Evolutionary conservation across 192 early-diverging fungal genomes (phyloP), one percentile per base, ranked within the genome.

Genomic region (Linnemannia hyalina): DNA sequence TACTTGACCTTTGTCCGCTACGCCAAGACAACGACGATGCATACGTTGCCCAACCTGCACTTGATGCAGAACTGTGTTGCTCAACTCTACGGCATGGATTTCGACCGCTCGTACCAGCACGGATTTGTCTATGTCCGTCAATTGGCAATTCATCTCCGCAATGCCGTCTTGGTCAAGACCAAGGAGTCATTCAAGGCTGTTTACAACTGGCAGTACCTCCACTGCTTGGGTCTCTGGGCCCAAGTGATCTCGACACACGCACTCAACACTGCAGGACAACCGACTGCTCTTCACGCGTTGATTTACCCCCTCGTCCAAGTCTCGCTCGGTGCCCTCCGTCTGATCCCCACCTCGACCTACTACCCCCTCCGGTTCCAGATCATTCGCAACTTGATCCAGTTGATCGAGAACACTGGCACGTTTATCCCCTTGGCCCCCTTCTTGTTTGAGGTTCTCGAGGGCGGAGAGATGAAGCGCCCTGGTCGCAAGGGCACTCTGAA

Each of bases 161-260:
- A 93, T 76, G 96, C 97, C 23, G 96, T 98, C 88, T 91, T 94
- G 78, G 91, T 93, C 35, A 95, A 95, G 65, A 96, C 94, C 49
- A 96, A 92, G 92, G 95, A 98, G 81, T 94, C 94, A 6, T 97
- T 94, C 93, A 96, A 95, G 73, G 83, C 93, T 11, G 96, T 99
- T 55, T 98, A 98, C 92, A 97, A 97, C 91, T 99, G 98, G 98
- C 97, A 98, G 90, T 99, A 94, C 85, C 87, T 99, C 73, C 97
- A 98, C 89, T 96, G 95, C 76, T 89, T 99, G 72, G 93, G 95
- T 77, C 94, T 98, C 76, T 99, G 98, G 98, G 89, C 96, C 23
- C 93, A 96, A 68, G 95, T 99, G 1, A 81, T 98, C 57, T 80
- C 92, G 16, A 95, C 94, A 57, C 95, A 98, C 88, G 93, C 93